Conservation (phyloP, 2,329 filamentous ascomycete genomes). For the Scedosporium apiospermum region DNA sequence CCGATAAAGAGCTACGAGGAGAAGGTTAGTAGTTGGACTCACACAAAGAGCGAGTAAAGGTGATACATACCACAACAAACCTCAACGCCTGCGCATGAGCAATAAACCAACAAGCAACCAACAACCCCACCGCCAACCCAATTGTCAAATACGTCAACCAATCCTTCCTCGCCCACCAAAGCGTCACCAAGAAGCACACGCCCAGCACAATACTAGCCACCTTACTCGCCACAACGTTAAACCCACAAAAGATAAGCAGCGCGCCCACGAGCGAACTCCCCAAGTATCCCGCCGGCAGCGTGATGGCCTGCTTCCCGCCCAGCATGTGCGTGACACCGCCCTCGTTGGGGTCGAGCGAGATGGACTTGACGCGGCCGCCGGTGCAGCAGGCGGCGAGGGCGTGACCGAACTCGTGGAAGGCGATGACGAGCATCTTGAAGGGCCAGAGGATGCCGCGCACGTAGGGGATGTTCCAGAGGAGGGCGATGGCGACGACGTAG, state of each 20-base stretch:
- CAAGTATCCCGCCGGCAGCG: constrained; percentile 68
- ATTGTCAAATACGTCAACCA: constrained; percentile 69
- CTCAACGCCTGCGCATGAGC: constrained; percentile 62
- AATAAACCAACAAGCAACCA: constrained; percentile 74
- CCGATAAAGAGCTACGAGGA: constrained; percentile 58
- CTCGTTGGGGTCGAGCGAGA: constrained; percentile 47
- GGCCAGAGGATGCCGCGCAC: constrained; percentile 68
- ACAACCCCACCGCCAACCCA: constrained; percentile 57
- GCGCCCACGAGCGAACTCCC: constrained; percentile 70
- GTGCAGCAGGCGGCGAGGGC: constrained; percentile 64
- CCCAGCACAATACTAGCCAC: constrained; percentile 65
- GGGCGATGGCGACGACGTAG: constrained; percentile 64
- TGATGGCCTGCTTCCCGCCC: constrained; percentile 60
- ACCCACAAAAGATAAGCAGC: constrained; percentile 69
- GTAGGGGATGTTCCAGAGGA: constrained; percentile 74
- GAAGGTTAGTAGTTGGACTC: too few relatives aligned
- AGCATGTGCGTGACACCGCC: constrained; percentile 72
- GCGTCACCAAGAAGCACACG: constrained; percentile 65
- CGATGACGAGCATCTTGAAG: constrained; percentile 82
- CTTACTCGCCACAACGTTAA: constrained; percentile 73
- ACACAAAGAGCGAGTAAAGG: not conserved
- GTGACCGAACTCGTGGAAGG: constrained; percentile 74
- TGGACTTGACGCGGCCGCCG: constrained; percentile 64
- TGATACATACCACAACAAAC: constrained; percentile 52
- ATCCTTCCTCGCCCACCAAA: constrained; percentile 74